Base-by-base conservation (phyloP, 495 filamentous ascomycete species). In the Aspergillus homomorphus region DNA sequence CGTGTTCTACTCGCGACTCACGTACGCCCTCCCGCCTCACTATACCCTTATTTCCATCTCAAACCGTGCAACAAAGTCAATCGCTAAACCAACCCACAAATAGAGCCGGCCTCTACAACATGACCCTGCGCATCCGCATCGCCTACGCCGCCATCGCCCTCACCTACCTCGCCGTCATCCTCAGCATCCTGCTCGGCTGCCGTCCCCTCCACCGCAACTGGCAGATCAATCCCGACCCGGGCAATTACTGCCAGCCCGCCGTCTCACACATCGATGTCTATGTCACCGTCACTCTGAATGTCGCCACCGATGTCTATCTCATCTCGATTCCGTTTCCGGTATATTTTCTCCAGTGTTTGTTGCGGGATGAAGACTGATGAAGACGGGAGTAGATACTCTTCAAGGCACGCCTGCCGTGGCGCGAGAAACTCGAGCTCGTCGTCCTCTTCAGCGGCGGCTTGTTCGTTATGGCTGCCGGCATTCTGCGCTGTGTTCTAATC, bases 1-100 rank as follows among this genome's bases (percentile, higher is more conserved):
- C 26, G 67, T 80, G 20, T 86, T 87, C 58, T 88, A 84, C 59
- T 74, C 79, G n/a, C 73, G 84, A 56, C 73, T 88, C 33, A 87
- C 82, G 82, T 83, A 69, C 69, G 75, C 61, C 20, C 1, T 21
- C 14, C 19, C 51, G 4, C 12, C 22, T 30, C 15, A 21, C 14
- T 26, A 23, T 19, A 24, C 16, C 22, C 5, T 22, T 20, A 28
- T 49, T 15, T 16, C 15, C 7, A n/a, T n/a, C n/a, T n/a, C n/a
- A n/a, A n/a, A n/a, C n/a, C n/a, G n/a, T n/a, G n/a, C n/a, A n/a
- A n/a, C n/a, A n/a, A n/a, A n/a, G n/a, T n/a, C n/a, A n/a, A n/a
- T n/a, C n/a, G 51, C 45, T 42, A 53, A 26, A 28, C 49, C 65
- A n/a, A 69, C 26, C 21, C 9, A 38, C 22, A 23, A n/a, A 20